Evolutionary conservation across 1,284 basidiomycete species (phyloP).

Genomic region (Abortiporus biennis): DNA sequence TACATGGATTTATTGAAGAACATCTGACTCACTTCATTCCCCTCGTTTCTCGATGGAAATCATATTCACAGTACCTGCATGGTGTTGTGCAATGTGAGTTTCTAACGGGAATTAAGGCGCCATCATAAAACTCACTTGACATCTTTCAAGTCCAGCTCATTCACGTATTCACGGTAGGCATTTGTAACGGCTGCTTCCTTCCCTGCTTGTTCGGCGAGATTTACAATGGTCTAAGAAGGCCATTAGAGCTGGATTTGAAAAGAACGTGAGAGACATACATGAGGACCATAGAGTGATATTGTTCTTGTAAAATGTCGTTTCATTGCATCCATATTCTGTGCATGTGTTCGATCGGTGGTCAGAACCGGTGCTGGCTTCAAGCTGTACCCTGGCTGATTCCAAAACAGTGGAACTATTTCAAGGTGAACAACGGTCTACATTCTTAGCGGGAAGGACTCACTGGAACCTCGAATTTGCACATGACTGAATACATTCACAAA

Average conservation of each 20-base stretch:
- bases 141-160: slow-evolving; percentile 54
- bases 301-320: slow-evolving; percentile 73
- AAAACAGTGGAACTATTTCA: slow-evolving; percentile 79
- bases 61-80: slow-evolving; percentile 62
- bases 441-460: slow-evolving; percentile 28
- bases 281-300: slow-evolving; percentile 68
- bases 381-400: slow-evolving; percentile 80
- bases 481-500: slow-evolving; percentile 79
- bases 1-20: slow-evolving; percentile 2
- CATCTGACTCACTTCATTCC: slow-evolving; percentile 76
- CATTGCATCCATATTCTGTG: slow-evolving; percentile 68
- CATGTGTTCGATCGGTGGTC: slow-evolving; percentile 63
- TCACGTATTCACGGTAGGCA: slow-evolving; percentile 70
- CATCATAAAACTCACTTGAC: slow-evolving; percentile 54
- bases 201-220: slow-evolving; percentile 87
- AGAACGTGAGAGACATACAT: slow-evolving; percentile 38
- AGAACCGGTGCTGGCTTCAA: slow-evolving; percentile 87
- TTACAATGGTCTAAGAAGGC: slow-evolving; percentile 65
- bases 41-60: slow-evolving; percentile 87
- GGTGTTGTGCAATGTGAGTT: background rate
- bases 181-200: slow-evolving; percentile 81
- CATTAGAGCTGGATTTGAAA: slow-evolving; percentile 3
- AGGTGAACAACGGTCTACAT: slow-evolving; percentile 9
- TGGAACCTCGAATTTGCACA: slow-evolving; percentile 86
- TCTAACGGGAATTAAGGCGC: too few relatives aligned